Percentiles rank a stretch among this genome's conserved stretches.
Evolutionary conservation across 805 yeast species (phyloP).

Genomic region (Lachancea sp.): DNA sequence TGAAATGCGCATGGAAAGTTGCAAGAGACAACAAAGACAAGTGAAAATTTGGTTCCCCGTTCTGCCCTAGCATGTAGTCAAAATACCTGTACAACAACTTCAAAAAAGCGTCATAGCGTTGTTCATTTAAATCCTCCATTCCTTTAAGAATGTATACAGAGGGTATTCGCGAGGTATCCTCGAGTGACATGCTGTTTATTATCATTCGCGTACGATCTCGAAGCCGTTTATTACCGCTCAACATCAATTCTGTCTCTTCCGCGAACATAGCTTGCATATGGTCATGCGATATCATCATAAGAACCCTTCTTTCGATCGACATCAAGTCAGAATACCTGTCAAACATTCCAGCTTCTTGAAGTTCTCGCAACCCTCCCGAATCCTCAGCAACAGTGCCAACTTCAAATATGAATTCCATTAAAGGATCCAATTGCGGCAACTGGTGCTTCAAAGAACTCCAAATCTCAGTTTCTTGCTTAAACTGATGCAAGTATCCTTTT

Average conservation of each 20-base stretch:
- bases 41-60: constrained; percentile 61
- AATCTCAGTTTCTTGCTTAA: not conserved
- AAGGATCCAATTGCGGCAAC: constrained; percentile 2
- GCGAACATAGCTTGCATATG: constrained; percentile 24
- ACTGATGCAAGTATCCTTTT: not conserved
- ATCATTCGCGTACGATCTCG: not conserved
- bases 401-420: constrained; percentile 5
- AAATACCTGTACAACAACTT: constrained; percentile 55
- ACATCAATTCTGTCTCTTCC: constrained; percentile 14
- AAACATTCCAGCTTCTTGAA: constrained; percentile 2
- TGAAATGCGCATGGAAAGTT: constrained; percentile 61
- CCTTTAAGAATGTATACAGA: constrained; percentile 22
- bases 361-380: not conserved
- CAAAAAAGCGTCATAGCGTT: constrained; percentile 34
- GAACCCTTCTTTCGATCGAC: not conserved
- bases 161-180: constrained; percentile 25
- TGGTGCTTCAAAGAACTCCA: not conserved
- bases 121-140: constrained; percentile 13
- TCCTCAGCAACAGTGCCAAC: not conserved
- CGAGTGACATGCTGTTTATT: constrained; percentile 13
- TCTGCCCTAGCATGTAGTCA: constrained; percentile 68
- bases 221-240: not conserved
- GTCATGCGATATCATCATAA: constrained; percentile 11
- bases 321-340: constrained; percentile 3
- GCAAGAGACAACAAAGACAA: constrained; percentile 71